Conservation (phyloP, 2,329 filamentous ascomycete genomes). For the Fusarium avenaceum region DNA sequence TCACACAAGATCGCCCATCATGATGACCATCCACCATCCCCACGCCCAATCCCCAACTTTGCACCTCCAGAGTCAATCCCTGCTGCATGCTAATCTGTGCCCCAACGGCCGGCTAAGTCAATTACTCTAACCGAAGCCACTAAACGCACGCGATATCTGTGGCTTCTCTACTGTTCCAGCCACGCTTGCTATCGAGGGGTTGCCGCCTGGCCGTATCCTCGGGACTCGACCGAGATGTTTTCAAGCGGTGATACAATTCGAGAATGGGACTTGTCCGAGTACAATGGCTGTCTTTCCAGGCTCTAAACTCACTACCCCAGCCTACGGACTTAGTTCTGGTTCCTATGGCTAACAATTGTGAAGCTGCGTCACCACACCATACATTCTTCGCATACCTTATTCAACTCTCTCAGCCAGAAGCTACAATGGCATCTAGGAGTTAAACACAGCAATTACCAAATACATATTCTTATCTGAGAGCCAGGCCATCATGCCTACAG, state of each 20-base stretch:
- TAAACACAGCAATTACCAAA: too few relatives aligned
- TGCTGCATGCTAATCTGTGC: constrained; percentile 40
- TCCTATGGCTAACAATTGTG: constrained; percentile 44
- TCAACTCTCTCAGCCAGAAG: too few relatives aligned
- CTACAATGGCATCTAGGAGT: too few relatives aligned
- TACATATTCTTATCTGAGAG: too few relatives aligned
- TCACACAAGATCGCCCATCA: constrained; percentile 30
- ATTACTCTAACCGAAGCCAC: constrained; percentile 48
- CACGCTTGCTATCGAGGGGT: constrained; percentile 16
- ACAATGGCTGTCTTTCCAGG: constrained; percentile 4
- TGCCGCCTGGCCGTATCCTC: constrained; percentile 41
- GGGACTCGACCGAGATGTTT: constrained; percentile 47
- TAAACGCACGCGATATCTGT: constrained; percentile 11
- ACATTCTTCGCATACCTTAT: too few relatives aligned
- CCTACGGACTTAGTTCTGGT: constrained; percentile 17
- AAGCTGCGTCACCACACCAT: too few relatives aligned
- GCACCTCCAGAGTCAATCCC: constrained; percentile 35
- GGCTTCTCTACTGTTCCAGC: constrained; percentile 20
- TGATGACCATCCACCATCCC: constrained; percentile 4
- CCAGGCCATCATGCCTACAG: too few relatives aligned
- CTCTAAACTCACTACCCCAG: constrained; percentile 8
- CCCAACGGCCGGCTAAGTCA: constrained; percentile 46
- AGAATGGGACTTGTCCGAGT: constrained; percentile 33
- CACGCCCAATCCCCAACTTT: constrained; percentile 24
- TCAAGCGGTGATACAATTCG: constrained; percentile 24